phyloP scores from a whole-genome alignment of 1,139 yeast species.

The Diutina pseudorugosa region DNA sequence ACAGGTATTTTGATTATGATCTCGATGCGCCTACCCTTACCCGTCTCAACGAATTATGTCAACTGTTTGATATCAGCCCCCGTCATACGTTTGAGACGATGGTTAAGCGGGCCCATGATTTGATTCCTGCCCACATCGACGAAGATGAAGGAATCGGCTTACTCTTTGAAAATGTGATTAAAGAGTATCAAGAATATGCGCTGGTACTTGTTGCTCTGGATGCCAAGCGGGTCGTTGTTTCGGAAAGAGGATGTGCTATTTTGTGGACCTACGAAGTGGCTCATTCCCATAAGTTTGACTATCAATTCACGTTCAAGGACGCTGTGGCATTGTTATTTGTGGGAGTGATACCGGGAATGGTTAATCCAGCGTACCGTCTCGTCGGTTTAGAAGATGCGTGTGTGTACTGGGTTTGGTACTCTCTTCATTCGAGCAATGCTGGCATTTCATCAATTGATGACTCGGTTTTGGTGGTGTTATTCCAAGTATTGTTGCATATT shows the following conservation, averaged over 20 bases:
- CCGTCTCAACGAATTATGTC: conserved; percentile 40
- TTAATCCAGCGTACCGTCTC: conserved; percentile 15
- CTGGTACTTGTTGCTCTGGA: conserved; percentile 17
- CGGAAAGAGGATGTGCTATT: conserved; percentile 19
- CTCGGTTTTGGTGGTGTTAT: conserved; percentile 7
- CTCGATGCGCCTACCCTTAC: conserved; percentile 17
- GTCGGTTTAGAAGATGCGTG: conserved; percentile 19
- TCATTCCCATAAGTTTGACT: conserved; percentile 9
- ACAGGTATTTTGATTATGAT: conserved; percentile 9
- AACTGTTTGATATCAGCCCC: conserved; percentile 54
- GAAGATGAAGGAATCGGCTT: conserved; percentile 14
- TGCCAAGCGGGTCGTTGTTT: conserved; percentile 17
- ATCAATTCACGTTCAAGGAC: conserved; percentile 18
- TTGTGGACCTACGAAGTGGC: conserved; percentile 17
- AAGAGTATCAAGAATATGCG: conserved; percentile 23
- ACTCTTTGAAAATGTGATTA: conserved; percentile 22
- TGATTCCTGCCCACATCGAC: neutral
- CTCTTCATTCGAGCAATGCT: conserved; percentile 18
- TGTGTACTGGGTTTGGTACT: conserved; percentile 30
- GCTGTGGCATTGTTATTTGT: conserved; percentile 23
- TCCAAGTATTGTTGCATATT: conserved; percentile 21
- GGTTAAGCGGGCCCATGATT: neutral
- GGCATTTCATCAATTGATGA: conserved; percentile 16
- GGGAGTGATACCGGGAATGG: conserved; percentile 25
- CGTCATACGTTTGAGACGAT: conserved; percentile 22